Evolutionary conservation across 1,284 basidiomycete species (phyloP).

Genomic region (Boletellus deceptivus): DNA sequence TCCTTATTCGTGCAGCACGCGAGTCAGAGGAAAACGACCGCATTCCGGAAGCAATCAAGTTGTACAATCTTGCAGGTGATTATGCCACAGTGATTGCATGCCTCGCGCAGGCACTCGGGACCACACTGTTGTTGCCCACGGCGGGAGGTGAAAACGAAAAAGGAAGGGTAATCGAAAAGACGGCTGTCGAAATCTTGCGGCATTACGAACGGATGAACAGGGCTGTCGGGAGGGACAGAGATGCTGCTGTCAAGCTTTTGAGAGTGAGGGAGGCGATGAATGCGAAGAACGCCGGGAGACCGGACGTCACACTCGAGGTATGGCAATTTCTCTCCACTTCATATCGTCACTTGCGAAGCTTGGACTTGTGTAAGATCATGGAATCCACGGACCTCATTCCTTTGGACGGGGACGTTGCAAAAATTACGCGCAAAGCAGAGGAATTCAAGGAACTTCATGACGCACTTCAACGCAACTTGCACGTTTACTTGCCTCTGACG

Average conservation of each 20-base stretch:
- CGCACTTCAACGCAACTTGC: conserved; percentile 85
- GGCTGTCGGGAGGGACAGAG: conserved; percentile 73
- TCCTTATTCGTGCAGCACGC: conserved; percentile 80
- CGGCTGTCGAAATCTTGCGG: conserved; percentile 80
- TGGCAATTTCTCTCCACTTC: conserved; percentile 26
- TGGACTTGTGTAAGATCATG: conserved; percentile 59
- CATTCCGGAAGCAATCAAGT: conserved; percentile 87
- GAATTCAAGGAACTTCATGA: conserved; percentile 89
- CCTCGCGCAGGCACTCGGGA: conserved; percentile 88
- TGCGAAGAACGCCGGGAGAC: conserved; percentile 69
- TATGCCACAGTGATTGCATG: conserved; percentile 87
- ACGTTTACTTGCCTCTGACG: conserved; percentile 85
- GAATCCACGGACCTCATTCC: conserved; percentile 90
- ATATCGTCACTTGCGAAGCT: background rate
- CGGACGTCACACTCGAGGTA: conserved; percentile 82
- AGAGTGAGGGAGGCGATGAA: conserved; percentile 82
- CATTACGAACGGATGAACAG: conserved; percentile 84
- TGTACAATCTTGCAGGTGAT: conserved; percentile 94
- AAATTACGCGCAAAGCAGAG: conserved; percentile 85
- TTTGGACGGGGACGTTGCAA: conserved; percentile 80
- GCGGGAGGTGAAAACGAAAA: conserved; percentile 65
- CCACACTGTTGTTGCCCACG: conserved; percentile 69
- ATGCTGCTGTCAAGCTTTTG: conserved; percentile 76
- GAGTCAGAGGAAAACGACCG: conserved; percentile 77
- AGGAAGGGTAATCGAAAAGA: conserved; percentile 68